phyloP scores from a whole-genome alignment of 345 rosid species.

The Moricandia arvensis region DNA sequence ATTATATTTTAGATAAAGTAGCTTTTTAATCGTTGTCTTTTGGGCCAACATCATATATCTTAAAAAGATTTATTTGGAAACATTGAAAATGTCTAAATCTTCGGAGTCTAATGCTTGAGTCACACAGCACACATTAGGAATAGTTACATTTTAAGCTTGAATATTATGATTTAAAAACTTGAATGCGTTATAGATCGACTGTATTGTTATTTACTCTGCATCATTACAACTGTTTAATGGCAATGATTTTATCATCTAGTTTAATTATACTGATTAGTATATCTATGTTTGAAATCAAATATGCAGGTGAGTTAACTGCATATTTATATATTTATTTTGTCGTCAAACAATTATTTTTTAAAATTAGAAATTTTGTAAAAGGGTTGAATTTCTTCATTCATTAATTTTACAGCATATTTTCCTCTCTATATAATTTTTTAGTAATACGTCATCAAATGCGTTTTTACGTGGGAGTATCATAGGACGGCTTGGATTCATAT shows the following conservation, averaged over 20 bases:
- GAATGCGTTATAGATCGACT: slow-evolving; percentile 8
- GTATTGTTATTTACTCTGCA: background rate
- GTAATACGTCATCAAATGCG: background rate
- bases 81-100: background rate
- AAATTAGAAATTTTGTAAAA: background rate
- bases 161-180: background rate
- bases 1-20: background rate
- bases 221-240: background rate
- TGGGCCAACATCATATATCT: background rate
- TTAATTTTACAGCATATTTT: background rate
- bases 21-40: background rate
- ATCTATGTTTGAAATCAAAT: background rate
- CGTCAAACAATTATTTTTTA: too few relatives aligned
- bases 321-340: background rate
- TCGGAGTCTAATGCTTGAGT: slow-evolving; percentile 12
- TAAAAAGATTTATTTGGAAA: background rate
- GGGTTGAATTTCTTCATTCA: background rate
- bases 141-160: background rate
- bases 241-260: background rate
- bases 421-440: background rate
- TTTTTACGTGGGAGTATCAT: slow-evolving; percentile 18
- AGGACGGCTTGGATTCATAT: slow-evolving; percentile 11
- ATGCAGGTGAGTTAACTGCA: background rate
- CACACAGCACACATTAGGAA: background rate
- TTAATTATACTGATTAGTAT: background rate